Conservation (phyloP, 495 filamentous ascomycete species). For the Xylaria intraflava region DNA sequence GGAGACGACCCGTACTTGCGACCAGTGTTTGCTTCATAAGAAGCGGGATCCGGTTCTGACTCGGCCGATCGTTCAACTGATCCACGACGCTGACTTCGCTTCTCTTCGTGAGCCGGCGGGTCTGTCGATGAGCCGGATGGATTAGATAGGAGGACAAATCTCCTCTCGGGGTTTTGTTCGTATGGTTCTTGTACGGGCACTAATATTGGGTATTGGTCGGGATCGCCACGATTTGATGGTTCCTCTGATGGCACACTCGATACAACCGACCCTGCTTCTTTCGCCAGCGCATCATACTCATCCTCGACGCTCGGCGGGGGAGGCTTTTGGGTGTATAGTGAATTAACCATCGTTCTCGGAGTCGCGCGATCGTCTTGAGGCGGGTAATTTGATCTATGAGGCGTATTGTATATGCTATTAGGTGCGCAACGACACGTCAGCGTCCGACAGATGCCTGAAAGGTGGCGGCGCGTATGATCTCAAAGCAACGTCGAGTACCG, state of each 20-base stretch:
- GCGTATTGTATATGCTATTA: neutral
- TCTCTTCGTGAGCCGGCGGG: constrained; percentile 7
- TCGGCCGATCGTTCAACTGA: constrained; percentile 15
- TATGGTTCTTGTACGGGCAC: constrained; percentile 24
- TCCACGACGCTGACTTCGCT: constrained; percentile 10
- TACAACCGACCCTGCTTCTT: constrained; percentile 30
- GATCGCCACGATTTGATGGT: constrained; percentile 34
- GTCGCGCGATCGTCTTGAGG: neutral
- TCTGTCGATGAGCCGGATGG: constrained; percentile 22
- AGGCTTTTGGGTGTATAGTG: constrained; percentile 18
- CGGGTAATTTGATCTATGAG: neutral
- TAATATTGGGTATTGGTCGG: constrained; percentile 38
- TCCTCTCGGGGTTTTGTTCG: constrained; percentile 42
- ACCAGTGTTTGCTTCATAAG: constrained; percentile 38
- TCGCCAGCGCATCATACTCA: constrained; percentile 38
- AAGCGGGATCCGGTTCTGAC: constrained; percentile 11
- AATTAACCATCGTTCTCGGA: constrained; percentile 2
- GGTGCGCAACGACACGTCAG: neutral
- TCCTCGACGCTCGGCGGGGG: constrained; percentile 43
- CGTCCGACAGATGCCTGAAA: neutral
- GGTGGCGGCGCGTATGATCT: neutral
- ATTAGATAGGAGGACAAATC: constrained; percentile 37
- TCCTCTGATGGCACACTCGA: constrained; percentile 30
- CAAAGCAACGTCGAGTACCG: neutral
- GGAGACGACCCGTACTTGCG: constrained; percentile 28